phyloP scores from a whole-genome alignment of 306 rosid genomes.

The Malus sieversii region DNA sequence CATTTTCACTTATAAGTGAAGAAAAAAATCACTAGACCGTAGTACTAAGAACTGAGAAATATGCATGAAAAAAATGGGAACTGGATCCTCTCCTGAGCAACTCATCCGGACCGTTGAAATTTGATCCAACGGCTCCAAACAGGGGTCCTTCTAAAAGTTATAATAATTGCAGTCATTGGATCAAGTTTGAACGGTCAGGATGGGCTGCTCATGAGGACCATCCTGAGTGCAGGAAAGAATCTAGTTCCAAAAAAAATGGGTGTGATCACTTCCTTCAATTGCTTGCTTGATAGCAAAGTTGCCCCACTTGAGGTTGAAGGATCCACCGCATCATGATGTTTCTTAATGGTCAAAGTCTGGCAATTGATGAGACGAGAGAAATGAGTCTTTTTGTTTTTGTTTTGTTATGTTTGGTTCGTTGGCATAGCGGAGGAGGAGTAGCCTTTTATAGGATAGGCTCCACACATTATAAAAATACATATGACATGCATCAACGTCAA shows the following conservation, averaged over 20 bases:
- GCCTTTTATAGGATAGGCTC: background rate
- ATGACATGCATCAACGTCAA: background rate
- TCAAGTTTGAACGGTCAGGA: too few species aligned
- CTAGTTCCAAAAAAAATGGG: background rate
- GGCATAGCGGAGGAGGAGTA: background rate
- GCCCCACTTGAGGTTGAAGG: background rate
- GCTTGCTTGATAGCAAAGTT: background rate
- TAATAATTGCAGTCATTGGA: too few species aligned
- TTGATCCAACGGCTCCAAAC: too few species aligned
- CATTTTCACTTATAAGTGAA: too few species aligned
- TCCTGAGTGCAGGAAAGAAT: too few species aligned
- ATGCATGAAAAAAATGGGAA: too few species aligned
- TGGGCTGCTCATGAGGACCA: too few species aligned
- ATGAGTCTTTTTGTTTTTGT: background rate
- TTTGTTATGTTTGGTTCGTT: background rate
- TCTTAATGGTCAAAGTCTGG: slow-evolving; percentile 18
- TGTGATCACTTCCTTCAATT: background rate
- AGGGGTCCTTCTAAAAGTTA: too few species aligned
- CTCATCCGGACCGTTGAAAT: too few species aligned
- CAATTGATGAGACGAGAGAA: background rate
- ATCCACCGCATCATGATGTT: background rate
- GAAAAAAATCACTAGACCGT: too few species aligned
- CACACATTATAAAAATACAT: background rate
- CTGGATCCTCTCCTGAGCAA: too few species aligned
- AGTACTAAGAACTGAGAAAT: too few species aligned